Conservation (phyloP, 2,329 filamentous ascomycete species). For the Malbranchea zuffiana region DNA sequence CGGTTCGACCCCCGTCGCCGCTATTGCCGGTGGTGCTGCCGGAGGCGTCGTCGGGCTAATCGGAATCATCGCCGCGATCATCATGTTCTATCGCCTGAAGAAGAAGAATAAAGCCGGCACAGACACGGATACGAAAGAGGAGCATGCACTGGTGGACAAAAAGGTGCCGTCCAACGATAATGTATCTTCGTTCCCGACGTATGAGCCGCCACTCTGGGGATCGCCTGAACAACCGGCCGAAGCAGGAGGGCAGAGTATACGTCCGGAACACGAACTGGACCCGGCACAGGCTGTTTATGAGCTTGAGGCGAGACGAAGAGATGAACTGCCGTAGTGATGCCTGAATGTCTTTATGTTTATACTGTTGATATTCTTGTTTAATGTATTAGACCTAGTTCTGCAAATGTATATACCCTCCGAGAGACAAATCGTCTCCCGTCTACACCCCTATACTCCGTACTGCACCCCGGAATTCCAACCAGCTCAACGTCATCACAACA, state of each 20-base stretch:
- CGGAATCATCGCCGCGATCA: slow-evolving; percentile 2
- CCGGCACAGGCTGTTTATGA: not conserved
- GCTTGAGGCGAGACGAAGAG: too few species aligned
- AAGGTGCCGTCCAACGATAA: not conserved
- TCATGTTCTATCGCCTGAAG: slow-evolving; percentile 1
- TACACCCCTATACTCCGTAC: too few species aligned
- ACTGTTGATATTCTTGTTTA: too few species aligned
- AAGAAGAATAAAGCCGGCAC: not conserved
- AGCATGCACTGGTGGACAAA: not conserved
- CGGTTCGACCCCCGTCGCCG: slow-evolving; percentile 10
- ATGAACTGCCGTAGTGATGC: too few species aligned
- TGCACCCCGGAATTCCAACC: too few species aligned
- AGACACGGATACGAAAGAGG: not conserved
- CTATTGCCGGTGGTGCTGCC: slow-evolving; percentile 18
- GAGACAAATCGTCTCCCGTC: too few species aligned
- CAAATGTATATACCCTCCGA: too few species aligned
- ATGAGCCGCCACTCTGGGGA: not conserved
- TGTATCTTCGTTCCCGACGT: not conserved
- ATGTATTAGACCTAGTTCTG: too few species aligned
- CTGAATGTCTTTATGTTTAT: too few species aligned
- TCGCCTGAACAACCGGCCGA: not conserved
- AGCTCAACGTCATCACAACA: too few species aligned
- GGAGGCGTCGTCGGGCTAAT: slow-evolving; percentile 12
- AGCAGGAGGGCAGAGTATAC: not conserved
- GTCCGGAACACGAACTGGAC: not conserved